Percentiles rank a stretch among this genome's conserved stretches.
Conservation (phyloP, 352 stramenopile species). For the Pythium sp. region DNA sequence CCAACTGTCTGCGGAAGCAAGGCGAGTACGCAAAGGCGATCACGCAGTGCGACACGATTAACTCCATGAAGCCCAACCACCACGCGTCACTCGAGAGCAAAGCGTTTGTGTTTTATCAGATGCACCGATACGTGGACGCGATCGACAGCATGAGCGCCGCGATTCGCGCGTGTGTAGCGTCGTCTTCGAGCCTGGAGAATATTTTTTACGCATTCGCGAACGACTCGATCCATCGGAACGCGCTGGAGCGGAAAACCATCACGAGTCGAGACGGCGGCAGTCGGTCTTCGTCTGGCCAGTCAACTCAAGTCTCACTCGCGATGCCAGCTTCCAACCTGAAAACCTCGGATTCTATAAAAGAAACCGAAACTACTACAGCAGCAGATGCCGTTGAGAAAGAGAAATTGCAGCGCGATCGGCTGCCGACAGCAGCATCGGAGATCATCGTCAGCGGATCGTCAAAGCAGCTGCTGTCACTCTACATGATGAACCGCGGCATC, state of each 20-base stretch:
- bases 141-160: conserved; percentile 54
- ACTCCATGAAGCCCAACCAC: conserved; percentile 35
- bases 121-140: conserved; percentile 39
- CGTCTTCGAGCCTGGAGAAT: conserved; percentile 53
- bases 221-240: conserved; percentile 47
- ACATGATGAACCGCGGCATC: conserved; percentile 71
- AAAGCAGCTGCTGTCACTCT: conserved; percentile 65
- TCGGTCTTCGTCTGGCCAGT: not conserved
- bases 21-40: conserved; percentile 40
- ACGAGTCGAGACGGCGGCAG: conserved; percentile 18
- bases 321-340: conserved; percentile 3
- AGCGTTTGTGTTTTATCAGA: conserved; percentile 53
- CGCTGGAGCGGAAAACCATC: conserved; percentile 53
- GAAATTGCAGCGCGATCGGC: not conserved
- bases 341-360: not conserved
- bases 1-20: conserved; percentile 59
- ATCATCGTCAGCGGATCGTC: conserved; percentile 42
- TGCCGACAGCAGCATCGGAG: conserved; percentile 8
- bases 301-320: conserved; percentile 3
- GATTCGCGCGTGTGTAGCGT: conserved; percentile 53
- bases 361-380: not conserved
- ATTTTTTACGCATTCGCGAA: conserved; percentile 65
- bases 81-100: conserved; percentile 59
- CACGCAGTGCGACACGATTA: conserved; percentile 51
- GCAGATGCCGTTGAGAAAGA: conserved; percentile 4